Base-by-base conservation (phyloP, 257 asterid genomes). In the Solanum pimpinellifolium region DNA sequence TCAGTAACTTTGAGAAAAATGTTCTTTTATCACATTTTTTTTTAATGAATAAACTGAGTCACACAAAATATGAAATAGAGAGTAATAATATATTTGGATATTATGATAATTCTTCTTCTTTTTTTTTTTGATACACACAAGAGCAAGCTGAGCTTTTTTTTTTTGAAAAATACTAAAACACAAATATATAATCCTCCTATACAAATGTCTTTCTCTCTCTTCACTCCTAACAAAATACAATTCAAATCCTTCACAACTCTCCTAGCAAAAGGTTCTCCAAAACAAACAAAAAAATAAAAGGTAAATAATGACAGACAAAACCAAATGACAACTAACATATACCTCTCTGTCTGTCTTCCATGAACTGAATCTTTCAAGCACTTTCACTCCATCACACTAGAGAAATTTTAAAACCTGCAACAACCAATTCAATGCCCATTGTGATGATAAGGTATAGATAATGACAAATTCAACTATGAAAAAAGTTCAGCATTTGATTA, bases 171-270 rank as follows among this genome's bases (percentile, higher is more conserved):
- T 56, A 56, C 65, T 80, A 80, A 80, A 65, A 80, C 66, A 80
- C 85, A 80, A 87, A 88, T 29, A 87, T 91, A 83, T 86, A 87
- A 88, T 88, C 91, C 91, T 89, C 89, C 93, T 90, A 87, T 92
- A 88, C 91, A 87, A 69, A 86, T 80, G 70, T 83, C 86, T 35
- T 35, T 83, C 39, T 65, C 33, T 20, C 87, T 89, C 88, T 88
- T 74, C 84, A 84, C 78, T 80, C 87, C 88, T 89, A 87, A 84
- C 91, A 90, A 80, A 88, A 72, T 89, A 92, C 93, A 90, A 80
- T 85, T 90, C 87, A 87, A 90, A 86, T 89, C 75, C 91, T 85
- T 87, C 91, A 88, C 87, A 88, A 44, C 88, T 86, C 89, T 87
- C 87, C 87, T 87, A 88, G 83, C 37, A 86, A 77, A 89, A 86